Evolutionary conservation across 495 filamentous ascomycete genomes (phyloP).

Genomic region (Aspergillus diversus): DNA sequence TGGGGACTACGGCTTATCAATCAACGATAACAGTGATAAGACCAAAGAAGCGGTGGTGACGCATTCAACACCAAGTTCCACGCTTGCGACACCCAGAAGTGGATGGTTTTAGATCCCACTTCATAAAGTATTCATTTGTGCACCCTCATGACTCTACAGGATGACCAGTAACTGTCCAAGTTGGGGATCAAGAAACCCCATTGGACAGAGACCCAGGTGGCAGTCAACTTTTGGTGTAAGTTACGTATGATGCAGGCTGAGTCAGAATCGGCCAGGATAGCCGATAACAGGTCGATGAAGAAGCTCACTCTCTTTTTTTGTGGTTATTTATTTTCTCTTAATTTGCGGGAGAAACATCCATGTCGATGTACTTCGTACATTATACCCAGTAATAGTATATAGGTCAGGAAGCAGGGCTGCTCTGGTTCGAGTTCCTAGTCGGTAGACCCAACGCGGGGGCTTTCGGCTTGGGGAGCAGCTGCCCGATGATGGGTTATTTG

Average conservation of each 20-base stretch:
- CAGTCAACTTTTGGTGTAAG: background rate
- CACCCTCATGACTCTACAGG: too few species aligned
- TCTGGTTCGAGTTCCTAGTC: background rate
- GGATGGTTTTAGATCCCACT: background rate
- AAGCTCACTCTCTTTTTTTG: background rate
- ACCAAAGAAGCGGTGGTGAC: background rate
- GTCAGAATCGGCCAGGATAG: background rate
- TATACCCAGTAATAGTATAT: too few species aligned
- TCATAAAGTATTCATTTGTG: too few species aligned
- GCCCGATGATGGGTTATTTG: conserved; percentile 2
- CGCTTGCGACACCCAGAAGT: background rate
- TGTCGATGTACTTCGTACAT: background rate
- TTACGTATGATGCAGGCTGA: background rate
- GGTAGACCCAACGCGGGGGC: background rate
- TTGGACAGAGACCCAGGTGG: too few species aligned
- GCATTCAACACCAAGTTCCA: background rate
- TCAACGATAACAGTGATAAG: conserved; percentile 19
- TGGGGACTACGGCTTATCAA: conserved; percentile 1
- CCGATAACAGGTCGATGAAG: background rate
- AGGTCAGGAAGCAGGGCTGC: background rate
- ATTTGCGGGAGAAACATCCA: conserved; percentile 1
- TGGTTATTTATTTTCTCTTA: background rate
- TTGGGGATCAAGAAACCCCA: too few species aligned
- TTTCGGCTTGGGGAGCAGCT: conserved; percentile 6
- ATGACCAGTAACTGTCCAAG: too few species aligned